Evolutionary conservation across 2,329 filamentous ascomycete species (phyloP).

Genomic region (Hortaea werneckii): DNA sequence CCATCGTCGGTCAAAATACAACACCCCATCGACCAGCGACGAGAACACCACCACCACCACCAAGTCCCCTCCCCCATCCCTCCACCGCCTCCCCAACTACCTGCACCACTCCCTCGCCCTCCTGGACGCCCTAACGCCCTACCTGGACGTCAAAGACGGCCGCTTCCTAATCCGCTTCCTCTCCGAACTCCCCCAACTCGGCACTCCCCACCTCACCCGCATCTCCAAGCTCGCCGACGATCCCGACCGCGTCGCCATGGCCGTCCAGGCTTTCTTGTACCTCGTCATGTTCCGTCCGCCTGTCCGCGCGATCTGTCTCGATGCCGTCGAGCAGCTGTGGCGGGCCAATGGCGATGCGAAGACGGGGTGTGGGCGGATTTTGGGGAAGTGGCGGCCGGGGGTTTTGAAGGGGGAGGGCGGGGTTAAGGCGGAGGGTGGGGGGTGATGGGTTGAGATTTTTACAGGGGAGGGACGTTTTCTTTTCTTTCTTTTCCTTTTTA

Average conservation of each 20-base stretch:
- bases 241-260: slow-evolving; percentile 52
- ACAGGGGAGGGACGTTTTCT: no score
- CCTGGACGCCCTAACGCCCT: slow-evolving; percentile 81
- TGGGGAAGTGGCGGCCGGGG: slow-evolving; percentile 46
- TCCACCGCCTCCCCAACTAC: slow-evolving; percentile 17
- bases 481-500: no score
- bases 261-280: slow-evolving; percentile 49
- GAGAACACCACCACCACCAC: not conserved
- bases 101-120: slow-evolving; percentile 33
- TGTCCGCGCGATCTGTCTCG: slow-evolving; percentile 45
- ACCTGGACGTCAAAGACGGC: slow-evolving; percentile 84
- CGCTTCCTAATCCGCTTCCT: slow-evolving; percentile 74
- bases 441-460: not conserved
- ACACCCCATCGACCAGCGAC: not conserved
- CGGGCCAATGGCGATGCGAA: slow-evolving; percentile 39
- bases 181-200: slow-evolving; percentile 79
- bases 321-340: slow-evolving; percentile 50
- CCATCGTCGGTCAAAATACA: not conserved
- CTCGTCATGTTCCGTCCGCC: slow-evolving; percentile 51
- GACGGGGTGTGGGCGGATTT: slow-evolving; percentile 42
- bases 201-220: slow-evolving; percentile 57
- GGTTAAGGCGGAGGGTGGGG: not conserved
- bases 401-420: slow-evolving; percentile 19
- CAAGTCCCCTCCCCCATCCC: not conserved
- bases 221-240: slow-evolving; percentile 56